Evolutionary conservation across 345 rosid genomes (phyloP), one percentile per base, ranked within the genome.

Genomic region (Iberis pinnata): DNA sequence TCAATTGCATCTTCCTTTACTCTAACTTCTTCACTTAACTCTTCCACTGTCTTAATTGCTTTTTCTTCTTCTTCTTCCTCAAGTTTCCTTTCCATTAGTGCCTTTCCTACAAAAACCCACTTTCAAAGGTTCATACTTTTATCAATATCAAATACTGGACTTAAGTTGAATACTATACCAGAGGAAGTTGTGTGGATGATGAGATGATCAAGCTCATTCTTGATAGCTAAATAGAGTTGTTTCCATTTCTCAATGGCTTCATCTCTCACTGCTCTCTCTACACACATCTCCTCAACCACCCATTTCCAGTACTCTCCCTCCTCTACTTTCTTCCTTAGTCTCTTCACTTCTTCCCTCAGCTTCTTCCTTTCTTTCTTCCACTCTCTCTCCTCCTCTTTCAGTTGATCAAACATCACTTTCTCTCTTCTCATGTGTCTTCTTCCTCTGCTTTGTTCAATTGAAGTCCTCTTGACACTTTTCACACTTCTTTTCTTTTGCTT

Each of bases 191-290:
- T 77, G 63, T 78, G 64, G 59, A 50, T 80, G 16, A 88, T 77
- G 74, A 88, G 94, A 65, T 82, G 74, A 69, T 88, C 94, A 62
- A 88, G 90, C 84, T 88, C 94, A 20, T 63, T 70, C 74, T 78
- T 88, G 75, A 88, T 84, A 55, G 94, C 78, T 64, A 82, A 82
- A 47, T 84, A 88, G 31, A 88, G 84, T 44, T 68, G 80, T 74
- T 88, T 88, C 96, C 96, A 88, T 57, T 80, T 88, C 65, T 82
- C 88, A 35, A 80, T 82, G 29, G 88, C 81, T 57, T 84, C 84
- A 59, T 88, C 89, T 43, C 84, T 49, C 67, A 80, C 63, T 7
- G 75, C 76, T 50, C 88, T 82, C 67, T 84, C 96, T 56, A 78
- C 79, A 61, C 68, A 72, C 82, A 76, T 79, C 58, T 71, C 81